A percentile compares a stretch with the other conserved stretches of the same genome.
Conservation (phyloP, 306 rosid species). For the Gynostemma pentaphyllum region DNA sequence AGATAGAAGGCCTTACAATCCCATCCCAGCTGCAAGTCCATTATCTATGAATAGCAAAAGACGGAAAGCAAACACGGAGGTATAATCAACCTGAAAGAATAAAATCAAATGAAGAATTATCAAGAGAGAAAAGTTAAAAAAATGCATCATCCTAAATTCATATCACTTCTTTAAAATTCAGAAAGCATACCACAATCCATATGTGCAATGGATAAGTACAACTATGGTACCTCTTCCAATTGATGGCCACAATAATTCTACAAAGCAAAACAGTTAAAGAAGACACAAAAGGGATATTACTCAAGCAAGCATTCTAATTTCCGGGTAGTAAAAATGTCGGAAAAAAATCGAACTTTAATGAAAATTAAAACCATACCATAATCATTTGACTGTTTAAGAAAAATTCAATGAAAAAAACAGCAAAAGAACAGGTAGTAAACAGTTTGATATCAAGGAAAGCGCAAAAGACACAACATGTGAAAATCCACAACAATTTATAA, state of each 20-base stretch:
- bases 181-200: slow-evolving; percentile 81
- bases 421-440: neutral
- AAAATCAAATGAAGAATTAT: neutral
- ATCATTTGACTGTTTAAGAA: neutral
- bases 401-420: neutral
- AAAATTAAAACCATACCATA: neutral
- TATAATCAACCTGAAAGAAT: slow-evolving; percentile 71
- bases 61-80: slow-evolving; percentile 81
- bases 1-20: slow-evolving; percentile 66
- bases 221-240: slow-evolving; percentile 77
- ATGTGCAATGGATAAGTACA: slow-evolving; percentile 82
- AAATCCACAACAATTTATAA: neutral
- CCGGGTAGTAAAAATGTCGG: neutral
- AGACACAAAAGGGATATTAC: neutral
- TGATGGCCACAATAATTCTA: slow-evolving; percentile 79
- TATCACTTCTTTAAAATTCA: neutral
- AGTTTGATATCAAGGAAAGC: neutral
- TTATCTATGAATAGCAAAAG: slow-evolving; percentile 90
- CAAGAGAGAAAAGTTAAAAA: neutral
- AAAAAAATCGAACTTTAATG: neutral
- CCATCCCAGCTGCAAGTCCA: slow-evolving; percentile 97
- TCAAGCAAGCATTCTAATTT: neutral
- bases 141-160: neutral
- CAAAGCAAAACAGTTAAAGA: slow-evolving; percentile 9
- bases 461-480: neutral